These are phyloP conservation scores for Pyrus bretschneideri DNA, from an alignment of 306 rosid species.

Conservation along the genomic window DNA sequence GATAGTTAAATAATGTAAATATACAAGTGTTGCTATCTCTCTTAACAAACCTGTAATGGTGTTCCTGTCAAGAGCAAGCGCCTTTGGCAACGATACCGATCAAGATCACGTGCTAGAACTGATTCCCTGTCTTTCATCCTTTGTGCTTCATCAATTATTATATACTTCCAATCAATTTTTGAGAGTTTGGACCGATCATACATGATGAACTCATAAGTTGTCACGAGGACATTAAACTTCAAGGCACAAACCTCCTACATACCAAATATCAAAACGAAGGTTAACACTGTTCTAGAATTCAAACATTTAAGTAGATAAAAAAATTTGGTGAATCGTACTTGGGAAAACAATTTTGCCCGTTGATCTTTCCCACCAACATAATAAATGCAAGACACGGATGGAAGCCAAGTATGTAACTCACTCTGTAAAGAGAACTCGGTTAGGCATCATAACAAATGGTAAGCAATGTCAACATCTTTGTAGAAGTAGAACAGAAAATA, in stretches of 20 bases:
- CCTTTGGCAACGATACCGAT: constrained; percentile 90
- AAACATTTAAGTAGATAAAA: constrained; percentile 11
- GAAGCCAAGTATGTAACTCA: constrained; percentile 84
- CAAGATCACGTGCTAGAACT: constrained; percentile 96
- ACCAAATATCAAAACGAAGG: constrained; percentile 17
- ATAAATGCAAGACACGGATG: constrained; percentile 87
- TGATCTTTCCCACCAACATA: constrained; percentile 95
- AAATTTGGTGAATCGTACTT: constrained; percentile 48
- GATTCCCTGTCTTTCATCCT: constrained; percentile 99
- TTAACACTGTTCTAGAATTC: constrained; percentile 9
- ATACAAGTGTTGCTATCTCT: not conserved
- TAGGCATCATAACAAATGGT: constrained; percentile 12
- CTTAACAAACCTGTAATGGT: constrained; percentile 70
- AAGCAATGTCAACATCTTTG: not conserved
- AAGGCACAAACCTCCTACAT: constrained; percentile 79
- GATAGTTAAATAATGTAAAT: not conserved
- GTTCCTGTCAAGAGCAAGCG: constrained; percentile 97
- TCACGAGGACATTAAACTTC: constrained; percentile 98
- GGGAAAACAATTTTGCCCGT: constrained; percentile 84
- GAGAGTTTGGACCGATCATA: constrained; percentile 96
- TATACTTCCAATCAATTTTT: constrained; percentile 93
- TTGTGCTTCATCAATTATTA: constrained; percentile 96
- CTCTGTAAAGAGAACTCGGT: constrained; percentile 55
- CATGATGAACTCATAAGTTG: constrained; percentile 99
- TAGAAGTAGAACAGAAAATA: not conserved